These are phyloP conservation scores for Sonneratia alba DNA, from an alignment of 345 rosid species.

Conservation along the genomic window DNA sequence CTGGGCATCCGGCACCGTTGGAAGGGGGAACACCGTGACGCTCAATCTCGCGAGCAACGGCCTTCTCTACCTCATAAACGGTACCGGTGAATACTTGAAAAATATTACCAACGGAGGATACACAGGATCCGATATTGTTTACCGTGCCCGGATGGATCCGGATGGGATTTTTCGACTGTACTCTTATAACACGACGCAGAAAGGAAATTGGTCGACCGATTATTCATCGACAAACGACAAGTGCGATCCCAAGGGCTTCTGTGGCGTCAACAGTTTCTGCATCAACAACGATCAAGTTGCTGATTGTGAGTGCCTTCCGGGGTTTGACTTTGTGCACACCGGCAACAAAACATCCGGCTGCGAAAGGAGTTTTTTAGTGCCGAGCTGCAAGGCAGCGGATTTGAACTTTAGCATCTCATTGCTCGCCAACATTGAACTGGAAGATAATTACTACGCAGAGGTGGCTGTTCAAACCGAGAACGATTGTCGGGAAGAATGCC, in stretches of 20 bases:
- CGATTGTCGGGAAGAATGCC: conserved; percentile 7
- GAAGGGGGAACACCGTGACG: neutral
- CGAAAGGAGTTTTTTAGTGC: neutral
- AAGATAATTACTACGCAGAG: conserved; percentile 2
- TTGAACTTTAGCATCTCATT: neutral
- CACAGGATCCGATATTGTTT: neutral
- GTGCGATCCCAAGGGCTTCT: conserved; percentile 13
- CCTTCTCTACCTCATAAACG: conserved; percentile 5
- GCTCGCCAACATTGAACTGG: conserved; percentile 1
- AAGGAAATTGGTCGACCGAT: neutral
- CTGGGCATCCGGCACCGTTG: conserved; percentile 1
- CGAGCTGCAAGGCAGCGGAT: neutral
- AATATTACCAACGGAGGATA: conserved; percentile 2
- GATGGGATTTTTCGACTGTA: conserved; percentile 14
- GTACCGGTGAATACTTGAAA: neutral
- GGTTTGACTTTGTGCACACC: conserved; percentile 6
- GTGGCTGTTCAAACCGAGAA: neutral
- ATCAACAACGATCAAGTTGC: neutral
- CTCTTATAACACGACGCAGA: neutral
- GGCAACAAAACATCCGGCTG: conserved; percentile 17
- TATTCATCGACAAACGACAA: conserved; percentile 5
- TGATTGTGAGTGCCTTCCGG: conserved; percentile 18
- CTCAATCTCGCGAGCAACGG: conserved; percentile 8
- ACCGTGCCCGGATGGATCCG: conserved; percentile 3
- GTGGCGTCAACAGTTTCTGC: conserved; percentile 24